Evolutionary conservation across 1,284 basidiomycete species (phyloP).

Genomic region (Pseudozyma sp.): DNA sequence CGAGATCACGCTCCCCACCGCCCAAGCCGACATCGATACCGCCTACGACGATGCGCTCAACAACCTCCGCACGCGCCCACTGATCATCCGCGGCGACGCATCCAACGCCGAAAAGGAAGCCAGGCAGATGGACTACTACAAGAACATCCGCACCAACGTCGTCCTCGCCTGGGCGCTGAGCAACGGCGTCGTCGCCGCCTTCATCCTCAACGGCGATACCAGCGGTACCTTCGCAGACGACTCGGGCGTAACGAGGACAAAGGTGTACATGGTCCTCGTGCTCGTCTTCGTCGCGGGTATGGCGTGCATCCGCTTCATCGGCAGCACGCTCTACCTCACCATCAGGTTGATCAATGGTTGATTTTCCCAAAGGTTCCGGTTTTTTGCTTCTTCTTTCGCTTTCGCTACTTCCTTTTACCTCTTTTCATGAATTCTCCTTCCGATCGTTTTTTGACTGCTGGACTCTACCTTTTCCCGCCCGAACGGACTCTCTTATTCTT

Average conservation of each 20-base stretch:
- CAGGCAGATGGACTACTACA: constrained; percentile 69
- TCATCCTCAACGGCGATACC: constrained; percentile 59
- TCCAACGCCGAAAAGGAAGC: constrained; percentile 62
- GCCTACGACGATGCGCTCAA: constrained; percentile 89
- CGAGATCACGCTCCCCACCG: constrained; percentile 86
- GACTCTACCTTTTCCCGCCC: too few species aligned
- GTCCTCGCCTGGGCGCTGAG: constrained; percentile 85
- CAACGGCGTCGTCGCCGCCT: constrained; percentile 72
- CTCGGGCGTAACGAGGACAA: constrained; percentile 53
- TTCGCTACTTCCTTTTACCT: not conserved
- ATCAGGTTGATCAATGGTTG: constrained; percentile 55
- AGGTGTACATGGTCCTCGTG: constrained; percentile 65
- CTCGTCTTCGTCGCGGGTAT: constrained; percentile 64
- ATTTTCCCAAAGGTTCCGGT: not conserved
- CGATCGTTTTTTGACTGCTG: too few species aligned
- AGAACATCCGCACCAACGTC: constrained; percentile 88
- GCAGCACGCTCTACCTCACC: constrained; percentile 58
- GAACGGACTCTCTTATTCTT: too few species aligned
- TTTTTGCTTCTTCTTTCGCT: not conserved
- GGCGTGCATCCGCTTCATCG: constrained; percentile 62
- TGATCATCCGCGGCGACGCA: constrained; percentile 67
- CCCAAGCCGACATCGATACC: constrained; percentile 85
- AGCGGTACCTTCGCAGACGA: constrained; percentile 48
- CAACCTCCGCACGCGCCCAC: constrained; percentile 78
- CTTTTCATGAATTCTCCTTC: too few species aligned